phyloP scores from a whole-genome alignment of 192 early-diverging fungal species.

The Coemansia sp. region DNA sequence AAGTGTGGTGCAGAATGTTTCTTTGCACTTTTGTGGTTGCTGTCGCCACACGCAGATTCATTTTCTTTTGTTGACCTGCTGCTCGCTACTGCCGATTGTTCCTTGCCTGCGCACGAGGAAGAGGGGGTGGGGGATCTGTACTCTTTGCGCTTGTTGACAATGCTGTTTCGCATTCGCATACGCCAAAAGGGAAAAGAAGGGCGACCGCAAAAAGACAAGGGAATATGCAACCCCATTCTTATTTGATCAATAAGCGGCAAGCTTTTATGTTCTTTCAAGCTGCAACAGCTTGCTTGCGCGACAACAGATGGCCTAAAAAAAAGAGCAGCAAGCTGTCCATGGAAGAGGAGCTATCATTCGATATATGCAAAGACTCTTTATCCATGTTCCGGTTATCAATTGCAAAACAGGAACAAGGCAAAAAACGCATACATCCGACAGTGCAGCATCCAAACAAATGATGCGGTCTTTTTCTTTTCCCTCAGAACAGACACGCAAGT shows the following conservation, averaged over 20 bases:
- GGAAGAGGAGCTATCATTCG: neutral
- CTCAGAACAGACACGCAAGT: neutral
- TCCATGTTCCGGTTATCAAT: slow-evolving; percentile 2
- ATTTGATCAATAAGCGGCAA: neutral
- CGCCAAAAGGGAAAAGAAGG: neutral
- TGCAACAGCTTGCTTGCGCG: neutral
- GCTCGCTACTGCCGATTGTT: slow-evolving; percentile 1
- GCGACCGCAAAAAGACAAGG: neutral
- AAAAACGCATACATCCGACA: neutral
- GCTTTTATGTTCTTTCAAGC: neutral
- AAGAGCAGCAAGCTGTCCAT: neutral
- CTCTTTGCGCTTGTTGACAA: neutral
- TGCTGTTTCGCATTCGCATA: neutral
- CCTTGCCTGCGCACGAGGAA: neutral
- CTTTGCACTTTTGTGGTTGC: too few species aligned
- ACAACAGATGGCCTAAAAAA: neutral
- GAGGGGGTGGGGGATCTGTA: slow-evolving; percentile 7
- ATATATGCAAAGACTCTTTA: neutral
- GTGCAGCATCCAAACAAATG: neutral
- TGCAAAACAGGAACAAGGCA: neutral
- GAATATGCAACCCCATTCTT: neutral
- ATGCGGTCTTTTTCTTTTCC: neutral
- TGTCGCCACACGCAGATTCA: too few species aligned
- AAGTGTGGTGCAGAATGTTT: slow-evolving; percentile 1
- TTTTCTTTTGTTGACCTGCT: neutral